phyloP scores from a whole-genome alignment of 2,329 filamentous ascomycete genomes.

The Alternaria angustiovoidea region DNA sequence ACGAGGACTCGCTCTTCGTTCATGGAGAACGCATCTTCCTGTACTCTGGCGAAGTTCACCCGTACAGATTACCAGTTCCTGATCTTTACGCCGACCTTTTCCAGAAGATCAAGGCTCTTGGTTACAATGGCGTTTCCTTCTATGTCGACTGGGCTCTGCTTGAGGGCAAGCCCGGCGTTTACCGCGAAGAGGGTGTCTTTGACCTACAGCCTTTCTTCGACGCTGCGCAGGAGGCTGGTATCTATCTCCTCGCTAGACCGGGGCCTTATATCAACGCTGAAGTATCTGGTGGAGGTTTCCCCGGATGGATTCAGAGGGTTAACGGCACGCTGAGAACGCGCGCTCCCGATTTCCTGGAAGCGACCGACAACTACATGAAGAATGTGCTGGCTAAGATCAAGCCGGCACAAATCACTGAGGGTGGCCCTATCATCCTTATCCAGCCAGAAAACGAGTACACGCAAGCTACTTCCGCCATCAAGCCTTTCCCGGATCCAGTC shows the following conservation, averaged over 20 bases:
- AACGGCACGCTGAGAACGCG: constrained; percentile 70
- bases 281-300: constrained; percentile 77
- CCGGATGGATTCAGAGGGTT: constrained; percentile 79
- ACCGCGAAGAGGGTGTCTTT: constrained; percentile 75
- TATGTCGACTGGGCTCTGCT: constrained; percentile 81
- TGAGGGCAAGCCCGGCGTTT: constrained; percentile 75
- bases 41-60: constrained; percentile 78
- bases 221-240: constrained; percentile 74
- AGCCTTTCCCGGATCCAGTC: constrained; percentile 67
- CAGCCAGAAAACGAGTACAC: constrained; percentile 87
- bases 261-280: constrained; percentile 84
- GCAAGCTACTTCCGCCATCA: constrained; percentile 56
- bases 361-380: constrained; percentile 72
- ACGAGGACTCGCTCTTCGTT: constrained; percentile 74
- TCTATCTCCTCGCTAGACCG: constrained; percentile 76
- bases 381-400: constrained; percentile 73
- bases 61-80: constrained; percentile 70
- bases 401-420: constrained; percentile 80
- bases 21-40: constrained; percentile 74
- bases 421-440: constrained; percentile 78
- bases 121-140: constrained; percentile 81
- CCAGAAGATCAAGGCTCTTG: constrained; percentile 82
- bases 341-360: constrained; percentile 67
- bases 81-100: constrained; percentile 75
- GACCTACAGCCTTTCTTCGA: constrained; percentile 78